These are phyloP conservation scores for Laburnicola sp. DNA, from an alignment of 2,329 filamentous ascomycete species.

Conservation along the genomic window DNA sequence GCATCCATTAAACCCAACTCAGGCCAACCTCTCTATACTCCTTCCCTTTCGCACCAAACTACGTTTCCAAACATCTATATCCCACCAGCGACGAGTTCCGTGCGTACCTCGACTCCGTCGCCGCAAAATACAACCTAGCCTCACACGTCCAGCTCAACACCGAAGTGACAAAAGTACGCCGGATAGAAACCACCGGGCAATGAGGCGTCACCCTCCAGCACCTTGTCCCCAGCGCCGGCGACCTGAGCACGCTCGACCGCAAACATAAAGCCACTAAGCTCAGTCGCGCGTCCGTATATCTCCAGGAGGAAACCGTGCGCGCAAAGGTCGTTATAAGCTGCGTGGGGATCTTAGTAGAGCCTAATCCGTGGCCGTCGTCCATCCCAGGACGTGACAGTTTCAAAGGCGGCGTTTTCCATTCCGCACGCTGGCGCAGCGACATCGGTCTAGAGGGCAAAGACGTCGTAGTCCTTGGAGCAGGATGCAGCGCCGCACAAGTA, in stretches of 20 bases:
- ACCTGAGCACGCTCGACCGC: slow-evolving; percentile 50
- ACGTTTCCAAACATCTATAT: slow-evolving; percentile 49
- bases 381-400: slow-evolving; percentile 54
- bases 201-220: slow-evolving; percentile 56
- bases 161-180: slow-evolving; percentile 51
- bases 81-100: slow-evolving; percentile 51
- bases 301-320: slow-evolving; percentile 51
- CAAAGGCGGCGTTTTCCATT: slow-evolving; percentile 55
- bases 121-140: slow-evolving; percentile 49
- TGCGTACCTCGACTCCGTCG: slow-evolving; percentile 52
- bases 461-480: slow-evolving; percentile 55
- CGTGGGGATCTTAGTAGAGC: slow-evolving; percentile 56
- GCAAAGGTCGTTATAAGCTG: slow-evolving; percentile 54
- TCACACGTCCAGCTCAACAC: slow-evolving; percentile 59
- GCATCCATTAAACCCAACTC: neutral
- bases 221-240: slow-evolving; percentile 52
- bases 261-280: slow-evolving; percentile 41
- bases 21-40: slow-evolving; percentile 56
- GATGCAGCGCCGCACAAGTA: slow-evolving; percentile 10
- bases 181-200: slow-evolving; percentile 52
- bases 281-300: slow-evolving; percentile 49
- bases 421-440: slow-evolving; percentile 54
- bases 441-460: slow-evolving; percentile 55
- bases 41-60: slow-evolving; percentile 54
- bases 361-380: slow-evolving; percentile 48